Conservation (phyloP, 331 rosid genomes). For the Acacia pycnantha region DNA sequence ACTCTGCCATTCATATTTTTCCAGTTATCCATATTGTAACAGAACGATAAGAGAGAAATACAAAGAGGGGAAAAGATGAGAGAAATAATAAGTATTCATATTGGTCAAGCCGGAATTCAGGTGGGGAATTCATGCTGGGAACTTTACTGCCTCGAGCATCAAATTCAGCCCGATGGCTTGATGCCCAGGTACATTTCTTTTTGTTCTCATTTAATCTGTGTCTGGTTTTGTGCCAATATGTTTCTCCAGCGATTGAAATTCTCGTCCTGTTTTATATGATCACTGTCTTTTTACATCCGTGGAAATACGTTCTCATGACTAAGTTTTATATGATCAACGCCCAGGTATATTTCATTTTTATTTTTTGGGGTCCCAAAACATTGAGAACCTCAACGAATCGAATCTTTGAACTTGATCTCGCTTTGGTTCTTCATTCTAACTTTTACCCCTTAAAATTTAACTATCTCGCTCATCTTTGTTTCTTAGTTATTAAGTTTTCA, state of each 20-base stretch:
- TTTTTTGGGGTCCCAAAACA: background rate
- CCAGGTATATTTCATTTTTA: background rate
- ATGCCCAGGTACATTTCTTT: conserved; percentile 53
- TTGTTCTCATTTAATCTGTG: background rate
- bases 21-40: background rate
- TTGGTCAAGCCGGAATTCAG: conserved; percentile 77
- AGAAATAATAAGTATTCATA: conserved; percentile 65
- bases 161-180: conserved; percentile 62
- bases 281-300: background rate
- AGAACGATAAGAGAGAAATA: background rate
- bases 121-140: conserved; percentile 85
- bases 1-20: conserved; percentile 9
- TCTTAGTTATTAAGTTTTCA: background rate
- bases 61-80: conserved; percentile 41
- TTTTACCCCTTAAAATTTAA: background rate
- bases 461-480: background rate
- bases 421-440: background rate
- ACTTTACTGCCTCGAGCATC: conserved; percentile 72
- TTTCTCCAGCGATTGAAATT: background rate
- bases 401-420: background rate
- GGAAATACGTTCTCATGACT: background rate
- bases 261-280: conserved; percentile 3
- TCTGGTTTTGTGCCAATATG: background rate
- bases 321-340: background rate
- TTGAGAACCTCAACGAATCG: conserved; percentile 10